Percentiles rank a stretch among this genome's conserved stretches.
Evolutionary conservation across 2,329 filamentous ascomycete genomes (phyloP).

Genomic region (Monilinia aucupariae): DNA sequence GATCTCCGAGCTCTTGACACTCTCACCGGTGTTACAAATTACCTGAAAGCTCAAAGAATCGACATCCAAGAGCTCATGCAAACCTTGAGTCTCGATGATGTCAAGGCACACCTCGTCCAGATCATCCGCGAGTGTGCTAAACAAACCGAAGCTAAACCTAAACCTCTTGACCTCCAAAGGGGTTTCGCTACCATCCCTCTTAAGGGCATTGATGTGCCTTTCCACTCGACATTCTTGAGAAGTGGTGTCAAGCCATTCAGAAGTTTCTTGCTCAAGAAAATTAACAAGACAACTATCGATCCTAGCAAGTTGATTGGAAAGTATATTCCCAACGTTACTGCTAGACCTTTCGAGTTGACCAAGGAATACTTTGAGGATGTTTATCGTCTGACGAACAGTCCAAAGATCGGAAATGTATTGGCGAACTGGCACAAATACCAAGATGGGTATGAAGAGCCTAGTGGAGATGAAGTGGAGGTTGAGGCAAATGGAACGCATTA

Average conservation of each 20-base stretch:
- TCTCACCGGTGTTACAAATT: constrained; percentile 71
- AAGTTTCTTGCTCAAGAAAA: constrained; percentile 98
- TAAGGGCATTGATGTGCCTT: constrained; percentile 94
- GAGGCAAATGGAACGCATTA: constrained; percentile 6
- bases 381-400: constrained; percentile 77
- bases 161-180: constrained; percentile 82
- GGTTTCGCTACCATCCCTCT: constrained; percentile 97
- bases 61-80: constrained; percentile 92
- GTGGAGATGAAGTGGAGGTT: constrained; percentile 1
- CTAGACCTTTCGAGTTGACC: constrained; percentile 87
- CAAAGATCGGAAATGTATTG: constrained; percentile 35
- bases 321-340: constrained; percentile 98
- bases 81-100: constrained; percentile 79
- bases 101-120: constrained; percentile 81
- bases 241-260: constrained; percentile 99
- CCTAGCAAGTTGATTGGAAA: constrained; percentile 95
- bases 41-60: constrained; percentile 92
- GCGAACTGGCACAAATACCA: constrained; percentile 38
- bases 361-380: constrained; percentile 99
- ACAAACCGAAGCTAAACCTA: constrained; percentile 81
- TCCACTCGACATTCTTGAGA: constrained; percentile 97
- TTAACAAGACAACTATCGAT: constrained; percentile 98
- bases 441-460: constrained; percentile 20
- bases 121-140: constrained; percentile 88
- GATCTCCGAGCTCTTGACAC: constrained; percentile 67